phyloP scores from a whole-genome alignment of 225 moss, liverwort and hornwort species.

The Sphagnum contortum region DNA sequence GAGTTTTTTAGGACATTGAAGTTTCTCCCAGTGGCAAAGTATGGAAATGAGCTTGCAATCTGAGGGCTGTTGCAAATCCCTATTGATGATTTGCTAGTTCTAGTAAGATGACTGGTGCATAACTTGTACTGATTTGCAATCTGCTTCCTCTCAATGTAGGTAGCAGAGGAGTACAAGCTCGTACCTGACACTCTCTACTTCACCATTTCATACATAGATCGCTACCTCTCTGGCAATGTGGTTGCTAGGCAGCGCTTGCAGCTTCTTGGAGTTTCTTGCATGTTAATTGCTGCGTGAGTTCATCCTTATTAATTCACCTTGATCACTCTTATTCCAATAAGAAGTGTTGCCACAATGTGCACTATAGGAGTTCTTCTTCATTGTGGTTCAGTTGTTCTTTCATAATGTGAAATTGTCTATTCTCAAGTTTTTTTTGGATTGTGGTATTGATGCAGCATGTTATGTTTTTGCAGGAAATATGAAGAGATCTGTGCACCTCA shows the following conservation, averaged over 20 bases:
- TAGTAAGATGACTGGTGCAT: no score
- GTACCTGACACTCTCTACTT: constrained; percentile 86
- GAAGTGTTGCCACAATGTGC: not conserved
- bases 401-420: no score
- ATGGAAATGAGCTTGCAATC: no score
- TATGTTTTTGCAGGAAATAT: constrained; percentile 48
- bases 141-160: constrained; percentile 13
- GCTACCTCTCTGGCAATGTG: constrained; percentile 75
- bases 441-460: not conserved
- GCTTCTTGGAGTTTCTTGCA: constrained; percentile 86
- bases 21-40: no score
- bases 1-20: not conserved
- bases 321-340: no score
- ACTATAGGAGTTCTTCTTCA: no score
- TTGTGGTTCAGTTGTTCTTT: no score
- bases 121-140: no score
- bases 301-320: no score
- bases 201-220: constrained; percentile 87
- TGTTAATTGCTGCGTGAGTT: constrained; percentile 89
- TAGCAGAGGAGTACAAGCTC: constrained; percentile 91
- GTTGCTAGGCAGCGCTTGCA: constrained; percentile 85
- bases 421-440: no score
- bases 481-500: constrained; percentile 96
- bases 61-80: no score
- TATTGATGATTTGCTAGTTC: no score